A percentile compares a stretch with the other conserved stretches of the same genome.
Evolutionary conservation across 1,284 basidiomycete genomes (phyloP).

Genomic region (Tremellales sp.): DNA sequence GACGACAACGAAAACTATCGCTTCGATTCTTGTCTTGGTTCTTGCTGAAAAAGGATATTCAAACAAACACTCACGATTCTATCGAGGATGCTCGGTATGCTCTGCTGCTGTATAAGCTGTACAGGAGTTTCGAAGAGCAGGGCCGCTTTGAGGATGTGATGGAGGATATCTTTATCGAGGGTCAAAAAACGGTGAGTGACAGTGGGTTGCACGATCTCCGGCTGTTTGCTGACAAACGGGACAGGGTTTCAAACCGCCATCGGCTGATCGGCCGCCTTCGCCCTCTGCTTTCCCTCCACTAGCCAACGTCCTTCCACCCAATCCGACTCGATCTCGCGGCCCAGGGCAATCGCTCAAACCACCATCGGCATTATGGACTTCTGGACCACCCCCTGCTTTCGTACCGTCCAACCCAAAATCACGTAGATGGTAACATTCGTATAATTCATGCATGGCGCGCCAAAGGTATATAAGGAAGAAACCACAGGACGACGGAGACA

Average conservation of each 20-base stretch:
- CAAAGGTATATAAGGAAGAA: conserved; percentile 1
- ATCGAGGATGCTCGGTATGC: conserved; percentile 93
- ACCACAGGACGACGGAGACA: not conserved
- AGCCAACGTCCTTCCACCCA: no score
- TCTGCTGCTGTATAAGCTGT: conserved; percentile 78
- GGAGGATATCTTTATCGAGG: conserved; percentile 61
- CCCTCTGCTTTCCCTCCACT: conserved; percentile 7
- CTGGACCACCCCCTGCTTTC: conserved; percentile 4
- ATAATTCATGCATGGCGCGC: not conserved
- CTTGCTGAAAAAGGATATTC: conserved; percentile 83
- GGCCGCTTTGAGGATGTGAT: conserved; percentile 81
- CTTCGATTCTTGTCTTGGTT: conserved; percentile 95
- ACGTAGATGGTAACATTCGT: conserved; percentile 8
- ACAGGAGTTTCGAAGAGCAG: conserved; percentile 69
- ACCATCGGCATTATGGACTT: not conserved
- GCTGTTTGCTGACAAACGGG: not conserved
- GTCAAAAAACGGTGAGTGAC: conserved; percentile 47
- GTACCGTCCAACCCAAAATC: conserved; percentile 9
- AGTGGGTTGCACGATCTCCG: no score
- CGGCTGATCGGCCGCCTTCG: conserved; percentile 7
- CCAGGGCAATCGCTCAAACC: not conserved
- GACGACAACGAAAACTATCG: conserved; percentile 79
- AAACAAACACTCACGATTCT: conserved; percentile 90
- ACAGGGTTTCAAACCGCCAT: conserved; percentile 36
- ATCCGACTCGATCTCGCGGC: no score